A percentile compares a stretch with the other conserved stretches of the same genome.
phyloP scores from a whole-genome alignment of 228 moss, liverwort and hornwort genomes.

The Sphagnum magellanicum region DNA sequence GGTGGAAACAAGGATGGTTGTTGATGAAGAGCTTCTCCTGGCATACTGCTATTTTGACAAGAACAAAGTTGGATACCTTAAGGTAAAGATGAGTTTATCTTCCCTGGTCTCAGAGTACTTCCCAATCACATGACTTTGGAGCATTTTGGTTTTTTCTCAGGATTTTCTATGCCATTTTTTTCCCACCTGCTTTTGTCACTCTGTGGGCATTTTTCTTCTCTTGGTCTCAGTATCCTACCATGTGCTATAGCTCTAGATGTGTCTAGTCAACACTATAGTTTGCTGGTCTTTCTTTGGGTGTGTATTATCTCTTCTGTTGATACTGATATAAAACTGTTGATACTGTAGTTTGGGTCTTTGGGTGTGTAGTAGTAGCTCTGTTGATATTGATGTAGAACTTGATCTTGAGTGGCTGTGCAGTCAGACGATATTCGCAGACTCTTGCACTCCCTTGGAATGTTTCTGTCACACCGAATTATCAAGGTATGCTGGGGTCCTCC shows the following conservation, averaged over 20 bases:
- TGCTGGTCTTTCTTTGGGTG: too few species aligned
- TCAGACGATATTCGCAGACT: slow-evolving; percentile 84
- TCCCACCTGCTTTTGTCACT: too few species aligned
- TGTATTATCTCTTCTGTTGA: too few species aligned
- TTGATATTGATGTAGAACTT: not conserved
- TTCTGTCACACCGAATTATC: slow-evolving; percentile 71
- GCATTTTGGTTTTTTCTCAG: too few species aligned
- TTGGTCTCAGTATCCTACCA: not conserved
- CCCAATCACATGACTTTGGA: too few species aligned
- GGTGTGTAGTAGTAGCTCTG: not conserved
- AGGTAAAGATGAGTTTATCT: slow-evolving; percentile 27
- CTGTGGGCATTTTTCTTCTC: not conserved
- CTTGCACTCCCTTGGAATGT: slow-evolving; percentile 68
- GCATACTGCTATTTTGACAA: slow-evolving; percentile 95
- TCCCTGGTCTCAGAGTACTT: too few species aligned
- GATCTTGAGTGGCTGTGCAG: slow-evolving; percentile 21
- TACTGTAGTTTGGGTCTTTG: too few species aligned
- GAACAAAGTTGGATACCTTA: slow-evolving; percentile 84
- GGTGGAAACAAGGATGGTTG: slow-evolving; percentile 57
- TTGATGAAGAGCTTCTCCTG: slow-evolving; percentile 69
- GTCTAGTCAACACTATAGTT: too few species aligned
- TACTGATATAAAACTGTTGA: too few species aligned
- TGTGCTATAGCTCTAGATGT: not conserved
- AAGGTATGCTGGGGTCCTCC: slow-evolving; percentile 38
- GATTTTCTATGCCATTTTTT: too few species aligned